phyloP scores from a whole-genome alignment of 1,139 yeast species.

The Zhuliangozyma blackwelliae region DNA sequence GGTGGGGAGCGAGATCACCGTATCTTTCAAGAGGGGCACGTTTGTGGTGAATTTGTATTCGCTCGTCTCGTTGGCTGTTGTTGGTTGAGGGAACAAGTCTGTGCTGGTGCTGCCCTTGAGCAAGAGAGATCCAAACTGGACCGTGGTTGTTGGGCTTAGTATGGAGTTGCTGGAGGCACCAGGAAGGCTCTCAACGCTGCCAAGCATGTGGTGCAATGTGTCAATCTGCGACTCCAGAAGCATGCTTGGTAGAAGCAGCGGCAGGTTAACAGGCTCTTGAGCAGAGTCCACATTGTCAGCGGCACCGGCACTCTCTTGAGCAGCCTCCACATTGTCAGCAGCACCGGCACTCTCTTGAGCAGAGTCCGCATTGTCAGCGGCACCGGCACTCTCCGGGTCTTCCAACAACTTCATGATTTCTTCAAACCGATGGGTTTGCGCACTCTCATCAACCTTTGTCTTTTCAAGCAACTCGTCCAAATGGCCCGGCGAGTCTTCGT shows the following conservation, averaged over 20 bases:
- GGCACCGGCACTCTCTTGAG: constrained; percentile 18
- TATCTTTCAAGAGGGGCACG: constrained; percentile 36
- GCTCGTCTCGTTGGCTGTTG: neutral
- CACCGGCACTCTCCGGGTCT: constrained; percentile 16
- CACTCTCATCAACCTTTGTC: neutral
- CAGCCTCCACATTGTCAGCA: constrained; percentile 6
- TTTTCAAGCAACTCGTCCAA: neutral
- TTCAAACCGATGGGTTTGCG: neutral
- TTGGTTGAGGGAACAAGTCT: constrained; percentile 6
- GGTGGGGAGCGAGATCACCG: constrained; percentile 32
- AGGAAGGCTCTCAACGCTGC: neutral
- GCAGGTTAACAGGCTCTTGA: constrained; percentile 2
- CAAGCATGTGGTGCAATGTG: constrained; percentile 10
- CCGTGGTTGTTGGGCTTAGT: constrained; percentile 28
- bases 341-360: constrained; percentile 9
- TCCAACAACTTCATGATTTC: constrained; percentile 4
- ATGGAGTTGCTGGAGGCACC: constrained; percentile 11
- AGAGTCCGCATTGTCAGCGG: constrained; percentile 15
- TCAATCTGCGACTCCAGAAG: constrained; percentile 6
- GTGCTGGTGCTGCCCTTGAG: constrained; percentile 17
- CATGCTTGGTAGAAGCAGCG: too few species aligned
- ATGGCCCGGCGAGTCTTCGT: neutral
- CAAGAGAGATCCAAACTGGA: constrained; percentile 35
- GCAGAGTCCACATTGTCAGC: constrained; percentile 14
- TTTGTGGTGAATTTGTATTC: constrained; percentile 38